Base-by-base conservation (phyloP, 805 yeast genomes). In the Hanseniaspora thailandica region DNA sequence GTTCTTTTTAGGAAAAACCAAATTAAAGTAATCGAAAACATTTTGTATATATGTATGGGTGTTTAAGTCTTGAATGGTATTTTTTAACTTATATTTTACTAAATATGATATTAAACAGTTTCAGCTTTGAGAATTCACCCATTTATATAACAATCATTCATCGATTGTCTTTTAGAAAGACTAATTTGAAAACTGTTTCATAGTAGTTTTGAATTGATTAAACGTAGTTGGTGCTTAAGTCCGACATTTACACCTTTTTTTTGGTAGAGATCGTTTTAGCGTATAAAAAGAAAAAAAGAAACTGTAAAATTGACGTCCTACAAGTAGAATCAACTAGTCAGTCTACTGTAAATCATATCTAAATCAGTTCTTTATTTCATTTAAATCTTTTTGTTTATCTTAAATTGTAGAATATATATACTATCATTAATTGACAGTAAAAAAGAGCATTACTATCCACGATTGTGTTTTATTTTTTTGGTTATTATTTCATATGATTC, bases 1-100 rank as follows among this genome's bases (percentile, higher is more conserved):
- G 68, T 62, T 52, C 67, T 68, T 55, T 69, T 71, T 22, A 69
- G 38, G 17, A 61, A 55, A 40, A 59, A 62, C 63, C 67, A 64
- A 2, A 56, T 38, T 5, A 58, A 33, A 20, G 61, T 38, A 9
- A 59, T 8, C 1, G 58, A 45, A 17, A 56, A 20, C 57, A 54
- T 53, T 22, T 35, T 47, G 4, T 28, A 17, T 41, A 23, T 26
- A 2, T 35, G 4, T 38, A 12, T 38, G 23, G 19, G 4, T 45
- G 5, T 45, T 45, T 45, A 15, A 22, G 3, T 10, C 2, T 44
- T 17, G 3, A 3, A 19, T 30, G 15, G 15, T 4, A 30, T 30
- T 19, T 44, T 30, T 17, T 43, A 2, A 5, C 2, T 17, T 5
- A 9, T 3, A 15, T 38, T 17, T 20, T 12, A 19, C 3, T 6